Evolutionary conservation across 768 basidiomycete genomes (phyloP).

Genomic region (Lactarius sp.): DNA sequence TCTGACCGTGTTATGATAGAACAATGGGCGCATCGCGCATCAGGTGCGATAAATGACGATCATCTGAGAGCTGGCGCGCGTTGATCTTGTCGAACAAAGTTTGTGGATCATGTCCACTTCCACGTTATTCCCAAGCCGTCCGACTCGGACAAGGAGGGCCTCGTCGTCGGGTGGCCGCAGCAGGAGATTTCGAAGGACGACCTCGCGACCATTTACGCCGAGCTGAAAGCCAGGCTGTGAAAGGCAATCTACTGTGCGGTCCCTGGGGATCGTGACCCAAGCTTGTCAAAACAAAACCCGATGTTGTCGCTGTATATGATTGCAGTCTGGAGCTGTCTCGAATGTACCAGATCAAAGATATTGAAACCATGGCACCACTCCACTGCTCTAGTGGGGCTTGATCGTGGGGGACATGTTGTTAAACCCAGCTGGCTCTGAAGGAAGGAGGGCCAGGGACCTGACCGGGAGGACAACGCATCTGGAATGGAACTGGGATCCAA

Average conservation of each 20-base stretch:
- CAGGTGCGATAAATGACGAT: constrained; percentile 27
- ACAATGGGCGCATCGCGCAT: constrained; percentile 61
- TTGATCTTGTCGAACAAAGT: constrained; percentile 32
- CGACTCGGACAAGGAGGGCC: constrained; percentile 59
- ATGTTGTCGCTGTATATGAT: too few species aligned
- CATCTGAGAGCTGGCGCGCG: too few species aligned
- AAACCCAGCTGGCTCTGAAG: not conserved
- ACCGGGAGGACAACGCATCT: not conserved
- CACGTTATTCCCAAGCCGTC: constrained; percentile 89
- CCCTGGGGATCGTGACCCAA: too few species aligned
- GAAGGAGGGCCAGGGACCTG: not conserved
- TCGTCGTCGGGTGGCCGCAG: constrained; percentile 79
- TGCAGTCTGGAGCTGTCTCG: not conserved
- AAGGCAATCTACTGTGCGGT: too few species aligned
- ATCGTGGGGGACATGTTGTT: not conserved
- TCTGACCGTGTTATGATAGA: constrained; percentile 36
- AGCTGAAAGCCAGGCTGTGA: constrained; percentile 54
- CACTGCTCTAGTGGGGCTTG: not conserved
- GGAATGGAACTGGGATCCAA: not conserved
- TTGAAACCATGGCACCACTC: not conserved
- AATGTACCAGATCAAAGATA: not conserved
- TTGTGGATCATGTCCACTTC: constrained; percentile 87
- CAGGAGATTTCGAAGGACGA: constrained; percentile 58
- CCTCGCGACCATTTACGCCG: constrained; percentile 51
- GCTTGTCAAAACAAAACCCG: too few species aligned